These are phyloP conservation scores for Scutellaria barbata DNA, from an alignment of 257 asterid species.

Conservation along the genomic window DNA sequence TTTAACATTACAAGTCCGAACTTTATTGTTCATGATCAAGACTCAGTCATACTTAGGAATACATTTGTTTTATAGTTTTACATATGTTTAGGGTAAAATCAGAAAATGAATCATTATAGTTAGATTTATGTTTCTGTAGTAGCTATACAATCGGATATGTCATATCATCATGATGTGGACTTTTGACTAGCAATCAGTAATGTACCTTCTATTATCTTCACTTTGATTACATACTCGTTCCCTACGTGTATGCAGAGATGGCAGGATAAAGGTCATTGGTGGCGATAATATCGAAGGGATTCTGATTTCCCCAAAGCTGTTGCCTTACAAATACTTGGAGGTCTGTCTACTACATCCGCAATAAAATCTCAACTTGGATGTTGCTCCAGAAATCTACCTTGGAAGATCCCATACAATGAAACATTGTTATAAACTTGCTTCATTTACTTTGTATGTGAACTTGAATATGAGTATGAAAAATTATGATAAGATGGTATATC, in stretches of 20 bases:
- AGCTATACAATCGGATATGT: neutral
- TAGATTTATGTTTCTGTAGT: neutral
- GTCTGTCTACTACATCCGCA: slow-evolving; percentile 42
- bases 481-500: slow-evolving; percentile 8
- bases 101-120: slow-evolving; percentile 13
- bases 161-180: neutral
- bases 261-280: slow-evolving; percentile 86
- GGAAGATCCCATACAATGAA: neutral
- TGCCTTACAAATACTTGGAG: slow-evolving; percentile 85
- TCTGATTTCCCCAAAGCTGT: slow-evolving; percentile 67
- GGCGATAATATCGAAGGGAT: slow-evolving; percentile 92
- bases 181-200: slow-evolving; percentile 12
- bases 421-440: neutral
- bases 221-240: slow-evolving; percentile 24
- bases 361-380: slow-evolving; percentile 4
- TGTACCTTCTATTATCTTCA: slow-evolving; percentile 13
- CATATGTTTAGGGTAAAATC: neutral
- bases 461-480: neutral
- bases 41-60: neutral
- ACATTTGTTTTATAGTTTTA: neutral
- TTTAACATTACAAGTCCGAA: slow-evolving; percentile 4
- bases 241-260: slow-evolving; percentile 70
- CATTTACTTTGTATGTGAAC: slow-evolving; percentile 6
- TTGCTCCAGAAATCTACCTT: slow-evolving; percentile 4
- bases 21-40: neutral